Evolutionary conservation across 106 monocot species (phyloP).

Genomic region (Dendrobium officinale): DNA sequence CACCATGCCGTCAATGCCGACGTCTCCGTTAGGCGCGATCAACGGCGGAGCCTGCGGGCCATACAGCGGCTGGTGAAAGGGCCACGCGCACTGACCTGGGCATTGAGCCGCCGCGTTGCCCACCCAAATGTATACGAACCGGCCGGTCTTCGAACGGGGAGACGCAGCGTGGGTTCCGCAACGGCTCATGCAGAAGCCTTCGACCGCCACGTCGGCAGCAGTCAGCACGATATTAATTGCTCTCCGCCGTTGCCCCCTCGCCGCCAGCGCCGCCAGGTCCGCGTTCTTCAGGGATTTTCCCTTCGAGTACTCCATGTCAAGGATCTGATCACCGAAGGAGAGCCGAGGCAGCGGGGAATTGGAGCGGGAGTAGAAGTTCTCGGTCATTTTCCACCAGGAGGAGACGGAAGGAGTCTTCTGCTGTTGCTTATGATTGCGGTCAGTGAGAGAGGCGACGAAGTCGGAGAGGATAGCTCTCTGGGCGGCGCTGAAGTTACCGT

Average conservation of each 20-base stretch:
- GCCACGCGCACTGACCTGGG: constrained; percentile 28
- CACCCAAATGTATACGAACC: constrained; percentile 35
- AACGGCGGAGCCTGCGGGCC: constrained; percentile 45
- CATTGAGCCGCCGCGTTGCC: constrained; percentile 40
- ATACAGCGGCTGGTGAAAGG: constrained; percentile 36
- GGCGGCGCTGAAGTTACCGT: constrained; percentile 47
- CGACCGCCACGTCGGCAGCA: constrained; percentile 35
- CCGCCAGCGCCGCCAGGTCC: constrained; percentile 25
- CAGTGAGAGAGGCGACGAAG: constrained; percentile 44
- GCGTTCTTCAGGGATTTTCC: constrained; percentile 28
- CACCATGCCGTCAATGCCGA: constrained; percentile 32
- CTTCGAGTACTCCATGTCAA: constrained; percentile 28
- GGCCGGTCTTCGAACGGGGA: not conserved
- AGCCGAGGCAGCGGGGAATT: constrained; percentile 14
- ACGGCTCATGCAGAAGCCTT: constrained; percentile 49
- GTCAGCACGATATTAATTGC: constrained; percentile 38
- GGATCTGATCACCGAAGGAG: constrained; percentile 30
- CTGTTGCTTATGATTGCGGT: not conserved
- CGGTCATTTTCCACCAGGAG: constrained; percentile 52
- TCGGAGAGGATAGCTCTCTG: constrained; percentile 49
- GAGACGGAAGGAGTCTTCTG: constrained; percentile 21
- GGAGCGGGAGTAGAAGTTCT: constrained; percentile 23
- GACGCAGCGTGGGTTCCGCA: constrained; percentile 34
- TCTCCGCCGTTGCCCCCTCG: constrained; percentile 8
- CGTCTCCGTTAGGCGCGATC: constrained; percentile 11